These are phyloP conservation scores for Alternaria arborescens DNA, from an alignment of 2,329 filamentous ascomycete genomes.

Conservation along the genomic window DNA sequence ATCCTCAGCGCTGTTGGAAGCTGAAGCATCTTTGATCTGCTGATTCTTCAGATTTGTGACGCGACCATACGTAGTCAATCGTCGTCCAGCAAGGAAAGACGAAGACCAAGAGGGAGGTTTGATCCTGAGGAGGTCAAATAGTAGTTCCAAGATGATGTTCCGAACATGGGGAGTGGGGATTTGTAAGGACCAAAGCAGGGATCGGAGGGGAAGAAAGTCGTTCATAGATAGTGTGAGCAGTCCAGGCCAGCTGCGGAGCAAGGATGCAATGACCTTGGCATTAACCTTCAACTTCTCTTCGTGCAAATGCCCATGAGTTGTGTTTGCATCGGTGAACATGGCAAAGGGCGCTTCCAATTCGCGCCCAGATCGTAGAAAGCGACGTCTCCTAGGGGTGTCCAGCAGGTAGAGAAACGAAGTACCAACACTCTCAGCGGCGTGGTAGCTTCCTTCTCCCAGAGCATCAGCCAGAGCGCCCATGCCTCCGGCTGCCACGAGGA, in stretches of 20 bases:
- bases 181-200: slow-evolving; percentile 74
- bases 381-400: slow-evolving; percentile 81
- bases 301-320: slow-evolving; percentile 59
- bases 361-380: slow-evolving; percentile 85
- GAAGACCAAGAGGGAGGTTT: slow-evolving; percentile 95
- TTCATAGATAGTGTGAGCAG: slow-evolving; percentile 89
- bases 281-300: slow-evolving; percentile 81
- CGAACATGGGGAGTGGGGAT: slow-evolving; percentile 65
- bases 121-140: slow-evolving; percentile 86
- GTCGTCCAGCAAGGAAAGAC: slow-evolving; percentile 89
- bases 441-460: slow-evolving; percentile 88
- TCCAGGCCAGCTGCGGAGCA: slow-evolving; percentile 93
- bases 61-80: slow-evolving; percentile 95
- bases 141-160: slow-evolving; percentile 85
- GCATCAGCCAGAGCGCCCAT: slow-evolving; percentile 90
- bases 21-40: slow-evolving; percentile 59
- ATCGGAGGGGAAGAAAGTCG: slow-evolving; percentile 83
- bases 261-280: slow-evolving; percentile 87
- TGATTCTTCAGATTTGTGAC: slow-evolving; percentile 81
- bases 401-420: slow-evolving; percentile 89
- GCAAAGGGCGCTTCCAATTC: slow-evolving; percentile 88
- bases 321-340: slow-evolving; percentile 84
- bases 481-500: slow-evolving; percentile 84
- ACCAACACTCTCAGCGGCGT: slow-evolving; percentile 88
- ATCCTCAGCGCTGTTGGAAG: slow-evolving; percentile 73